Percentiles rank a stretch among this genome's conserved stretches.
Evolutionary conservation across 75 land plant species (phyloP).

Genomic region (Sequoia sempervirens): DNA sequence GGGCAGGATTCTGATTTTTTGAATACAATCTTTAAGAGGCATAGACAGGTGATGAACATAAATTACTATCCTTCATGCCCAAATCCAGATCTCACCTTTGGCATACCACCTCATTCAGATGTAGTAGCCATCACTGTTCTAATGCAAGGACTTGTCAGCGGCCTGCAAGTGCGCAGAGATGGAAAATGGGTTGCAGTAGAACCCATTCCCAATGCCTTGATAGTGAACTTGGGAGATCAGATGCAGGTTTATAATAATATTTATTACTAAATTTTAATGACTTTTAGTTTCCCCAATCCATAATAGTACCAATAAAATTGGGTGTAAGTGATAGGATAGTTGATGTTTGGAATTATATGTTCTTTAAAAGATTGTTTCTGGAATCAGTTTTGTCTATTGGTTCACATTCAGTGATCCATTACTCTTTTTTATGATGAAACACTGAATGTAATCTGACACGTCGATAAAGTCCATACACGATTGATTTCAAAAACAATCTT

Average conservation of each 20-base stretch:
- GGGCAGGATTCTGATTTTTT: conserved; percentile 34
- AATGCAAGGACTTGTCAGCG: conserved; percentile 16
- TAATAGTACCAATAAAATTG: too few relatives aligned
- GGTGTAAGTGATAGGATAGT: not conserved
- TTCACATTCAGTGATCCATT: too few relatives aligned
- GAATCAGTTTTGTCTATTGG: too few relatives aligned
- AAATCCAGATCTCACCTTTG: conserved; percentile 45
- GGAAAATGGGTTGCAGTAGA: conserved; percentile 19
- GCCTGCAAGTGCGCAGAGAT: conserved; percentile 7
- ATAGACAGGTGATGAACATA: conserved; percentile 39
- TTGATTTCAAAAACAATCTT: too few relatives aligned
- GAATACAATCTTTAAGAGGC: conserved; percentile 25
- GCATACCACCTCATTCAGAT: conserved; percentile 56
- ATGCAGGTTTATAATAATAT: not conserved
- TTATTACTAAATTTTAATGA: not conserved
- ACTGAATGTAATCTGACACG: too few relatives aligned
- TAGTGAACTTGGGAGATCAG: conserved; percentile 31
- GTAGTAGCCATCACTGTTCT: conserved; percentile 33
- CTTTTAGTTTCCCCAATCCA: too few relatives aligned
- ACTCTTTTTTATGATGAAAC: too few relatives aligned
- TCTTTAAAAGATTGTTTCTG: too few relatives aligned
- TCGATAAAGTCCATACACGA: too few relatives aligned
- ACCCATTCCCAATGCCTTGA: conserved; percentile 7
- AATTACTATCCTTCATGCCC: conserved; percentile 71
- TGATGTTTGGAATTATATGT: too few relatives aligned